Conservation (phyloP, 2,329 filamentous ascomycete species). For the Sporothrix sp. region DNA sequence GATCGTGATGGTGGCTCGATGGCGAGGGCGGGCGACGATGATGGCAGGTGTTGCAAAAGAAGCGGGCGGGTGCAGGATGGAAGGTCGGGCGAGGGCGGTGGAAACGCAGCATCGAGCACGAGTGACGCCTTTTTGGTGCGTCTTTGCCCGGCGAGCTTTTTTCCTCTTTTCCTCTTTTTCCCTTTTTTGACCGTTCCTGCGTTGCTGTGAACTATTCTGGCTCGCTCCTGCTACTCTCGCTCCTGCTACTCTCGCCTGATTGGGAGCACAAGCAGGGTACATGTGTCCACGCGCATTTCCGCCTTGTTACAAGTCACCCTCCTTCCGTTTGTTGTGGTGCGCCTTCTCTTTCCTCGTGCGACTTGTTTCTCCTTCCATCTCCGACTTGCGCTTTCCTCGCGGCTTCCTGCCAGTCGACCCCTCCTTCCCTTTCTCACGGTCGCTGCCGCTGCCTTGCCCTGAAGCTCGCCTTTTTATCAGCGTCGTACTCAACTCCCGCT, state of each 20-base stretch:
- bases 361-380: background rate
- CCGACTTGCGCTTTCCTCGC: background rate
- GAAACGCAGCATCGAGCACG: constrained; percentile 7
- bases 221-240: constrained; percentile 10
- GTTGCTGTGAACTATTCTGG: constrained; percentile 12
- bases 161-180: constrained; percentile 10
- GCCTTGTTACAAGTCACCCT: background rate
- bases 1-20: constrained; percentile 5
- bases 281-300: background rate
- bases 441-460: background rate
- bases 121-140: constrained; percentile 16
- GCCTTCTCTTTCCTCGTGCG: background rate
- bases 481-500: background rate
- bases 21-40: constrained; percentile 1
- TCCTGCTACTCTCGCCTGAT: no score
- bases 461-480: background rate
- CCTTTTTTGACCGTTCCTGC: constrained; percentile 8
- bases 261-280: constrained; percentile 6
- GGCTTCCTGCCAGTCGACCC: background rate
- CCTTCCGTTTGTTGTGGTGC: background rate
- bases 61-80: background rate
- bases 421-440: background rate
- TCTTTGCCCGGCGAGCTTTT: constrained; percentile 15
- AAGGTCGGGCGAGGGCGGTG: constrained; percentile 14
- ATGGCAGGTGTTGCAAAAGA: constrained; percentile 3